Base-by-base conservation (phyloP, 176 grass and related monocot species). In the Avena eriantha region DNA sequence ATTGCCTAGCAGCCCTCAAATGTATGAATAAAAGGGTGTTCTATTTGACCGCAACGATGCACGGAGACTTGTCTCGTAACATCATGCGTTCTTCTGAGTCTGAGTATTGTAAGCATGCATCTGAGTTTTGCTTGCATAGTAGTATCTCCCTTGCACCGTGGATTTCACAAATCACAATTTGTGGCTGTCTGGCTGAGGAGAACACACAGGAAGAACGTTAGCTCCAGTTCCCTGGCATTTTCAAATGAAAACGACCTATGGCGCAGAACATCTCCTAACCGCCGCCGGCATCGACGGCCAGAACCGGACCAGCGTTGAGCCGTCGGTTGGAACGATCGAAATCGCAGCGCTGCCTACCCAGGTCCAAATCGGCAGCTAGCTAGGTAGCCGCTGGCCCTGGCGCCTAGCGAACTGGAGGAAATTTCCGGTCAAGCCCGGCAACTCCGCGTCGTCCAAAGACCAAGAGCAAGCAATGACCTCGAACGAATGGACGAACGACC, bases 191-290 rank as follows among this genome's bases (percentile, higher is more conserved):
- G n/a, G n/a, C n/a, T n/a, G n/a, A n/a, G 61, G 8, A 49, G 12
- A 1, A 22, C 3, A 16, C 1, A 46, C 10, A 17, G 31, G 8
- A 59, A 50, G 0, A 35, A 16, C 7, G 16, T 48, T 15, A 53
- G 15, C 14, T 76, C 22, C 2, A 1, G 26, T 29, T 21, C n/a
- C 45, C 15, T 21, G 31, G 18, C 7, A 5, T 72, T 64, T 84
- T 19, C 16, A 3, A 29, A 43, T 16, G 81, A 84, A 84, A 73
- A 84, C 0, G 54, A 88, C 75, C 47, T 22, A 18, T 29, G 29
- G 29, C 29, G 0, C 50, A 4, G 13, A 56, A 54, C 80, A 69
- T 8, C 64, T 80, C 43, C 22, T 48, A n/a, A 10, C 51, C 6
- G 53, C 3, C 53, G 53, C 2, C 83, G 26, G 65, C 63, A 16